Evolutionary conservation across 164 flowering plant genomes (phyloP).

Genomic region (Protea cynaroides): DNA sequence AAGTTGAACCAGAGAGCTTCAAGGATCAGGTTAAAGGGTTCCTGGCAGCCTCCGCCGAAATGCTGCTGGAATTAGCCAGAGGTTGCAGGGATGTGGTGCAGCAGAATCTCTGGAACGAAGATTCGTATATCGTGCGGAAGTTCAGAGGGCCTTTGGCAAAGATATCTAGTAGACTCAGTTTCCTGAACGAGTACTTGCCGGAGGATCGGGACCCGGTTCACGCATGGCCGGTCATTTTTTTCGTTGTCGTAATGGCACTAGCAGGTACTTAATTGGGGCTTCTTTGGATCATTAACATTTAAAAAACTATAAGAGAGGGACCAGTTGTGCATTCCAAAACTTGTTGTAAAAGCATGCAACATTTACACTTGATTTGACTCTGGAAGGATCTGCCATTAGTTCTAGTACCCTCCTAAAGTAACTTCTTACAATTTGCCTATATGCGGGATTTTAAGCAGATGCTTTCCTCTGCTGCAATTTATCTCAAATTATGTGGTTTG

Average conservation of each 20-base stretch:
- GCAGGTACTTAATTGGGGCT: constrained; percentile 44
- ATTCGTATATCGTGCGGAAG: constrained; percentile 53
- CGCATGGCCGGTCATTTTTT: constrained; percentile 62
- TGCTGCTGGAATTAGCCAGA: constrained; percentile 64
- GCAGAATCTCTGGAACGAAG: constrained; percentile 65
- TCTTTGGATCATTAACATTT: background rate
- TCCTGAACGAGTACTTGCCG: constrained; percentile 75
- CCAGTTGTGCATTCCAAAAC: background rate
- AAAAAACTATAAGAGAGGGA: background rate
- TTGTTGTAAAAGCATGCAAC: background rate
- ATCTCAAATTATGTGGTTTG: too few species aligned
- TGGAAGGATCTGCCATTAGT: too few species aligned
- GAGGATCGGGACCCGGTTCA: constrained; percentile 88
- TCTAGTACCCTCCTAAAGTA: too few species aligned
- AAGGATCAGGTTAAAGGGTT: constrained; percentile 73
- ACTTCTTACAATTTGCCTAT: too few species aligned
- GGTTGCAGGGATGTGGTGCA: constrained; percentile 66
- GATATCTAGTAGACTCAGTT: constrained; percentile 45
- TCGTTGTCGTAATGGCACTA: constrained; percentile 49
- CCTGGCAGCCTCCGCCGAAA: constrained; percentile 62
- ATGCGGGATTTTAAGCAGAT: too few species aligned
- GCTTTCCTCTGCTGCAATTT: too few species aligned
- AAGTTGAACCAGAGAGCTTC: constrained; percentile 38
- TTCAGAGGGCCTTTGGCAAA: constrained; percentile 42
- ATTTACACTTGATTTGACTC: too few species aligned